Base-by-base conservation (phyloP, 345 rosid species). In the Dipteronia dyeriana region DNA sequence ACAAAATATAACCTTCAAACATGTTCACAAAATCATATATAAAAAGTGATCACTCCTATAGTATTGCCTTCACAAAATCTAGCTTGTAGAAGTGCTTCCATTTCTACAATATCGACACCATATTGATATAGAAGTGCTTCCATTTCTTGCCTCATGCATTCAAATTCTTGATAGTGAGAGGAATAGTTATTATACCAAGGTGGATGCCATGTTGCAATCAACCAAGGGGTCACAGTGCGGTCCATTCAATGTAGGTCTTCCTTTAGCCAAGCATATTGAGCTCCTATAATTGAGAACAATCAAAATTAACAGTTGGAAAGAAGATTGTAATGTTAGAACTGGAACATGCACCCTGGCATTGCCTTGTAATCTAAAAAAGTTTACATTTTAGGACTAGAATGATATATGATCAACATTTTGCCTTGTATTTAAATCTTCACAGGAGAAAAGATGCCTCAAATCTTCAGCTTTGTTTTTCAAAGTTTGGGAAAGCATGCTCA, bases 91-190 rank as follows among this genome's bases (percentile, higher is more conserved):
- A n/a, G n/a, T n/a, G n/a, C n/a, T n/a, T n/a, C n/a, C n/a, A n/a
- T n/a, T n/a, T n/a, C n/a, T n/a, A 91, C 88, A 10, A 91, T 87
- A 82, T 95, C 98, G 0, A 89, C 90, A 17, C 81, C 80, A 63
- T 91, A 83, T 78, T 86, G 87, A 79, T 90, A 91, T 17, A 95
- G 87, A 73, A 93, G 93, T 75, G 76, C 84, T 83, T 95, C 98
- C 94, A 95, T 93, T 82, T 86, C 90, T 80, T 84, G 93, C 82
- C 98, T 88, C 98, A 93, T 95, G 83, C 98, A 94, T 84, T 94
- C 98, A 75, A 89, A 91, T 80, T 92, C 98, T 71, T 91, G 94
- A 84, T 91, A 94, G 71, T 94, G 98, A 1, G 98, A 89, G 57
- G 89, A 79, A 68, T 91, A 92, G 83, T 91, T 91, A 75, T 87